phyloP scores from a whole-genome alignment of 129 eudicot genomes.

The Flaveria ramosissima region DNA sequence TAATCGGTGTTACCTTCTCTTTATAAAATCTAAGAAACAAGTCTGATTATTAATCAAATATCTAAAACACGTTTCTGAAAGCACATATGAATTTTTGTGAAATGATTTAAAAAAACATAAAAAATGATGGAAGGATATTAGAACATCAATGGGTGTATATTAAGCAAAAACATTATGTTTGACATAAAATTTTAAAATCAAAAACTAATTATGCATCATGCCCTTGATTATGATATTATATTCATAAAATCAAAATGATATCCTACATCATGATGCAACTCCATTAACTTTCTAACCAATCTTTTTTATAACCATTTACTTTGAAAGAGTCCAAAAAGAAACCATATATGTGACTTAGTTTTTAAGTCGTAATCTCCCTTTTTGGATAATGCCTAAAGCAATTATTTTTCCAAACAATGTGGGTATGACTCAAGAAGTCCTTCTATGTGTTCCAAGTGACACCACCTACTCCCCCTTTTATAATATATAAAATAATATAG shows the following conservation, averaged over 20 bases:
- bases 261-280: conserved; percentile 53
- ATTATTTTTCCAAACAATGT: conserved; percentile 64
- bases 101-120: conserved; percentile 7
- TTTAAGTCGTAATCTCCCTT: conserved; percentile 67
- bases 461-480: conserved; percentile 42
- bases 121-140: neutral
- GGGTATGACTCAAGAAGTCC: conserved; percentile 72
- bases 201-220: conserved; percentile 32
- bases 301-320: conserved; percentile 54
- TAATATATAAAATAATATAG: conserved; percentile 22
- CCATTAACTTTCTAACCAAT: conserved; percentile 76
- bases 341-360: conserved; percentile 50
- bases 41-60: neutral
- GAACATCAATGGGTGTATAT: neutral
- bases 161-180: conserved; percentile 25
- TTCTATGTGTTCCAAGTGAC: conserved; percentile 70
- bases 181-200: conserved; percentile 24
- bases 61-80: neutral
- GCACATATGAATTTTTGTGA: neutral
- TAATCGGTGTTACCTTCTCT: neutral
- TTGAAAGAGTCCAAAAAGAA: conserved; percentile 62
- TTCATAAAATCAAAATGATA: conserved; percentile 39
- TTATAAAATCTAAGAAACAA: neutral
- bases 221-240: conserved; percentile 41
- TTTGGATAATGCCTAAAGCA: conserved; percentile 58